These are phyloP conservation scores for Yarrowia galli DNA, from an alignment of 1,139 yeast species.

Conservation along the genomic window DNA sequence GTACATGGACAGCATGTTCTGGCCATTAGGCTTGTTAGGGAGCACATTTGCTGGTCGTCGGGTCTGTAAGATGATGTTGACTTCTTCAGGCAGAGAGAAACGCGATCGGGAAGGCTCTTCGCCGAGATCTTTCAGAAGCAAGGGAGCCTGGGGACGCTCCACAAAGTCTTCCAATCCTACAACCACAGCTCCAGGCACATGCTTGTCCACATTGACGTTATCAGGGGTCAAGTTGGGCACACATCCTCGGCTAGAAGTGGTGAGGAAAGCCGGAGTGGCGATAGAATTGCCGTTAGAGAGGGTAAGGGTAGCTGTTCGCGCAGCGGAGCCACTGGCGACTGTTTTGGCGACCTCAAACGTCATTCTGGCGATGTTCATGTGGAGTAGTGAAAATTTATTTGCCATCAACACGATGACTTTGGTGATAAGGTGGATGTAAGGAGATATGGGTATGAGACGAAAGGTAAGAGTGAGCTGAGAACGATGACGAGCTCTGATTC, in stretches of 20 bases:
- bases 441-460: background rate
- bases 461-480: background rate
- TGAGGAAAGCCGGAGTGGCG: conserved; percentile 49
- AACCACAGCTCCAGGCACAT: conserved; percentile 44
- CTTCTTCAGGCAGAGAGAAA: conserved; percentile 37
- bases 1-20: conserved; percentile 48
- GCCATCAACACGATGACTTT: background rate
- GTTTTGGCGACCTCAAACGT: conserved; percentile 31
- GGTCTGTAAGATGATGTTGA: conserved; percentile 46
- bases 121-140: conserved; percentile 41
- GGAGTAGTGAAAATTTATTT: conserved; percentile 26
- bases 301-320: conserved; percentile 32
- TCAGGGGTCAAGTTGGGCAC: conserved; percentile 56
- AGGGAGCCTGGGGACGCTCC: conserved; percentile 44
- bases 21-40: conserved; percentile 51
- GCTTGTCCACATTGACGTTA: conserved; percentile 44
- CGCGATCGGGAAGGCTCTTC: conserved; percentile 44
- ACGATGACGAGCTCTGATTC: background rate
- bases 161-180: conserved; percentile 50
- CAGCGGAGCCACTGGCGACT: background rate
- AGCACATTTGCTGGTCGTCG: conserved; percentile 49
- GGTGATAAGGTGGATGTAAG: background rate
- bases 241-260: conserved; percentile 53
- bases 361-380: conserved; percentile 32
- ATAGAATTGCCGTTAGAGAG: conserved; percentile 40